Conservation (phyloP, 129 eudicot genomes). For the carrot (Daucus carota) region DNA sequence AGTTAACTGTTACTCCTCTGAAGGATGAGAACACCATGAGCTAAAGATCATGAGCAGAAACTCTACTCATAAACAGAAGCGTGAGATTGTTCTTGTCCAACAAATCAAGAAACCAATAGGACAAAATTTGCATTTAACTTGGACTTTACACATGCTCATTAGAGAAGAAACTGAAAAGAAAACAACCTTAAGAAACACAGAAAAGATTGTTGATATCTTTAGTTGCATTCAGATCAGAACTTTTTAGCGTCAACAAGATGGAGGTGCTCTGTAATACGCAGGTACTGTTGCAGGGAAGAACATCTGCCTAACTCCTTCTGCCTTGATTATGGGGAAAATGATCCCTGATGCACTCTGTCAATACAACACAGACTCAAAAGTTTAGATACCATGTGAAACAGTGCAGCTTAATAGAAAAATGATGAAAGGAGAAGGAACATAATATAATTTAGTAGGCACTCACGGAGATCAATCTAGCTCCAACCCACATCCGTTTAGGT, state of each 20-base stretch:
- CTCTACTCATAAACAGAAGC: neutral
- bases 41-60: too few species aligned
- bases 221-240: neutral
- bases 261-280: conserved; percentile 29
- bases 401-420: too few species aligned
- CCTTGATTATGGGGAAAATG: conserved; percentile 24
- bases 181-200: neutral
- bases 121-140: conserved; percentile 3
- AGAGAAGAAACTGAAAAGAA: neutral
- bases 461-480: conserved; percentile 22
- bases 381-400: neutral
- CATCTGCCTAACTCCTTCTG: conserved; percentile 29
- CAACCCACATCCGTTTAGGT: conserved; percentile 24
- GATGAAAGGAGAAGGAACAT: neutral
- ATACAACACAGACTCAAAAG: neutral
- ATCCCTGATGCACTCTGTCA: conserved; percentile 27
- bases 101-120: neutral
- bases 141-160: neutral
- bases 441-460: neutral
- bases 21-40: neutral
- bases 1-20: neutral
- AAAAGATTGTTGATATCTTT: neutral
- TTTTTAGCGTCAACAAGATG: neutral
- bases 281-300: conserved; percentile 30
- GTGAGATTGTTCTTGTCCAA: neutral